A percentile compares a stretch with the other conserved stretches of the same genome.
Conservation (phyloP, 139 green algal genomes). For the Coccomyxa sp. region DNA sequence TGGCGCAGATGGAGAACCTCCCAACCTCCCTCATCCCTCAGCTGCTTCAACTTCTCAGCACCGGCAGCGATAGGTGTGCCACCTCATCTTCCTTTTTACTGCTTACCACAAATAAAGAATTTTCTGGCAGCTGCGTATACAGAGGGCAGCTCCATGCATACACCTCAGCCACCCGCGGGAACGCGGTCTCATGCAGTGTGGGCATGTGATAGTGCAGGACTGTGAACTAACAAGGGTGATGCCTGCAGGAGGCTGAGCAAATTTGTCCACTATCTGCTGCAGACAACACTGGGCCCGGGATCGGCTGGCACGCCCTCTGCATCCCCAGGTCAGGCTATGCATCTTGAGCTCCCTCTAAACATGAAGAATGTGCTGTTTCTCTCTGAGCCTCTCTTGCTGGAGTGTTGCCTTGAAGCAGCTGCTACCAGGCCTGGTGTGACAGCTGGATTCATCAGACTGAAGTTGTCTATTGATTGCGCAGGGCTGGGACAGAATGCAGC, state of each 20-base stretch:
- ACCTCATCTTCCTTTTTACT: neutral
- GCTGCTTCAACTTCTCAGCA: slow-evolving; percentile 21
- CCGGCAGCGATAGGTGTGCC: slow-evolving; percentile 26
- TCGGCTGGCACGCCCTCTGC: slow-evolving; percentile 50
- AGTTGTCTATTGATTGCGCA: neutral
- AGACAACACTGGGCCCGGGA: slow-evolving; percentile 51
- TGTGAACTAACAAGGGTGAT: neutral
- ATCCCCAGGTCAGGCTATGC: neutral
- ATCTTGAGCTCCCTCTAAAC: neutral
- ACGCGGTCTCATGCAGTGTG: neutral
- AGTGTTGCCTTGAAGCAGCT: neutral
- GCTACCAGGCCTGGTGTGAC: neutral
- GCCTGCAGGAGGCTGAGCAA: slow-evolving; percentile 31
- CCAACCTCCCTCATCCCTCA: slow-evolving; percentile 30
- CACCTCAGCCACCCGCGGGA: neutral
- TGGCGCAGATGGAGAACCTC: slow-evolving; percentile 29
- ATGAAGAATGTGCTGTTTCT: no score
- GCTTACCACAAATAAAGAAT: neutral
- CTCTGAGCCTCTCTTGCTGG: no score
- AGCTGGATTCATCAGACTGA: no score
- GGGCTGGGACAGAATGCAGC: neutral
- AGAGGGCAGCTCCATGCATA: neutral
- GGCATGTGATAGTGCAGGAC: neutral
- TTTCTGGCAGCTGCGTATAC: neutral
- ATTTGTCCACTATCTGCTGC: slow-evolving; percentile 55